Base-by-base conservation (phyloP, 306 rosid species). In the Prunus dulcis region DNA sequence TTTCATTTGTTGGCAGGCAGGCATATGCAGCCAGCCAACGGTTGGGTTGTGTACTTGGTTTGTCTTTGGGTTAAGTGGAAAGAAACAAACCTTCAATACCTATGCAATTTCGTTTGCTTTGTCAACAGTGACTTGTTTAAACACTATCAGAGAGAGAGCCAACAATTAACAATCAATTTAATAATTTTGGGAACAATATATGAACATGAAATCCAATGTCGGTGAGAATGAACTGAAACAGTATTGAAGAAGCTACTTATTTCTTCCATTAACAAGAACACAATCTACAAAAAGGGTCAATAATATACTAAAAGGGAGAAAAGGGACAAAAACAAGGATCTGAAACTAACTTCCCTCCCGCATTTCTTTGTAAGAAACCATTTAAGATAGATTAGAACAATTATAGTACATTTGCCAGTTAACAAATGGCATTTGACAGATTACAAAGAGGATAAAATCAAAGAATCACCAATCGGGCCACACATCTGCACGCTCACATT, bases 361-460 rank as follows among this genome's bases (percentile, higher is more conserved):
- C 80, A 80, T 77, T 82, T 50, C 78, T 86, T 79, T 68, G 86
- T 49, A 83, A 80, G 73, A 84, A 80, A 65, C 57, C 74, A 71
- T 77, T 67, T 76, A 78, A 80, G 64, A 85, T 81, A 74, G 75
- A 79, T 79, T 41, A 82, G 78, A 78, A 82, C 80, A 58, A 76
- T 71, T 88, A 84, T 86, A 73, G 85, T 81, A 90, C 97, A 88
- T 27, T 72, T 18, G 88, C 89, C 90, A 73, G 80, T 78, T 46
- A 56, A 76, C 58, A 78, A 75, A 81, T 75, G 90, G 82, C 84
- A 79, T 73, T 71, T 32, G 73, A 84, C 55, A 62, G 77, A 79
- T 77, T 77, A 86, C 89, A 79, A 79, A 67, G 74, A 71, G 81
- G 69, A 73, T 78, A 72, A 80, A 88, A 88, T 84, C 75, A 88